phyloP scores from a whole-genome alignment of 2,329 filamentous ascomycete species.

The Xylaria arbuscula region DNA sequence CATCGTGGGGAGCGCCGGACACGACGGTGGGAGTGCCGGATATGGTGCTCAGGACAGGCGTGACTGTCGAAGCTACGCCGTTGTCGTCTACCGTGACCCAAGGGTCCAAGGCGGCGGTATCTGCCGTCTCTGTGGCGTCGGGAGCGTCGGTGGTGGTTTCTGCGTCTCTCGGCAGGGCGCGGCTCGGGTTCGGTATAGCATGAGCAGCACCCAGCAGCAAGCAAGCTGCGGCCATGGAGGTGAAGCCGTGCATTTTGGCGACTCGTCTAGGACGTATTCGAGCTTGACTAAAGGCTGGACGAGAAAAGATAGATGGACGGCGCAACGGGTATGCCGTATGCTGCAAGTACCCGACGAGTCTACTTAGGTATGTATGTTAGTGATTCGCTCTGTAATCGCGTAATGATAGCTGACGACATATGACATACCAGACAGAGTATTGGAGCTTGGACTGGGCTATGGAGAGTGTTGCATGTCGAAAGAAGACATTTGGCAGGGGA shows the following conservation, averaged over 20 bases:
- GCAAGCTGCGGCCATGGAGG: conserved; percentile 39
- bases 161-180: conserved; percentile 33
- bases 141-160: conserved; percentile 8
- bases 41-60: conserved; percentile 60
- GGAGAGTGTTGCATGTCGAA: background rate
- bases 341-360: background rate
- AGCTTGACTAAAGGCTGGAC: background rate
- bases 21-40: conserved; percentile 58
- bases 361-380: background rate
- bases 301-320: background rate
- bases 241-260: conserved; percentile 37
- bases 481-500: background rate
- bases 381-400: background rate
- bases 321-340: background rate
- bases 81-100: conserved; percentile 65
- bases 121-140: conserved; percentile 14
- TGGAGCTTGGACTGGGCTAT: background rate
- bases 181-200: conserved; percentile 43
- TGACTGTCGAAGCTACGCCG: conserved; percentile 61
- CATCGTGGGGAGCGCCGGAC: conserved; percentile 56
- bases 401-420: background rate
- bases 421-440: background rate
- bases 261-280: conserved; percentile 15
- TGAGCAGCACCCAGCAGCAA: conserved; percentile 44
- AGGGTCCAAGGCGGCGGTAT: conserved; percentile 54